Percentiles rank a stretch among this genome's conserved stretches.
These are phyloP conservation scores for Arthrinium phaeospermum DNA, from an alignment of 2,329 filamentous ascomycete genomes.

Conservation along the genomic window DNA sequence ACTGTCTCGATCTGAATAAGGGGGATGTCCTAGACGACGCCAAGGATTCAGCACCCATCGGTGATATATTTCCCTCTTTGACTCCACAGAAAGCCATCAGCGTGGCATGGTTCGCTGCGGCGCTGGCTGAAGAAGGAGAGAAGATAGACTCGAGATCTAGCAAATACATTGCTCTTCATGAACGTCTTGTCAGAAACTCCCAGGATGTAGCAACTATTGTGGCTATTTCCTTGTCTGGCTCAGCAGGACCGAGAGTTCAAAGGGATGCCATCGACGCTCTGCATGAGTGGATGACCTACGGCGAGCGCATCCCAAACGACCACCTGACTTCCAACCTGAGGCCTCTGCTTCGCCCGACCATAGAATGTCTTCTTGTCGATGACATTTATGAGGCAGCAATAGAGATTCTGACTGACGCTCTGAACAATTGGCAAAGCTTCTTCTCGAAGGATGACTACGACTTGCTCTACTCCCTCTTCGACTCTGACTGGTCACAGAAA, in stretches of 20 bases:
- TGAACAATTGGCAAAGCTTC: slow-evolving; percentile 69
- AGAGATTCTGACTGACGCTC: slow-evolving; percentile 68
- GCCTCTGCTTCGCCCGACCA: slow-evolving; percentile 62
- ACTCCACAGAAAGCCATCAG: slow-evolving; percentile 58
- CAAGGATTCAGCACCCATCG: slow-evolving; percentile 48
- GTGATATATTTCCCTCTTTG: slow-evolving; percentile 52
- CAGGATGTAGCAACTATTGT: slow-evolving; percentile 56
- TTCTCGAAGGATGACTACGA: slow-evolving; percentile 64
- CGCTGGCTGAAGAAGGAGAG: slow-evolving; percentile 69
- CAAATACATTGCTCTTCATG: slow-evolving; percentile 55
- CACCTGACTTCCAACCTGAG: slow-evolving; percentile 65
- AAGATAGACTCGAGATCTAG: slow-evolving; percentile 69
- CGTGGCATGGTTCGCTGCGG: slow-evolving; percentile 68
- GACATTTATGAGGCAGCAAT: slow-evolving; percentile 64
- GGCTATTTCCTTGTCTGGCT: slow-evolving; percentile 42
- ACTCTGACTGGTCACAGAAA: slow-evolving; percentile 62
- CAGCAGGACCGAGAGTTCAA: slow-evolving; percentile 38
- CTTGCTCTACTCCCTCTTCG: slow-evolving; percentile 63
- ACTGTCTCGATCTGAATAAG: slow-evolving; percentile 58
- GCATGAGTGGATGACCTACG: slow-evolving; percentile 77
- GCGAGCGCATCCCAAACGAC: slow-evolving; percentile 65
- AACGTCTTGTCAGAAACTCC: slow-evolving; percentile 57
- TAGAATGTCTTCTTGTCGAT: slow-evolving; percentile 65
- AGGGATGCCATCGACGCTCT: slow-evolving; percentile 65
- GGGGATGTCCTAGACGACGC: slow-evolving; percentile 55